Base-by-base conservation (phyloP, 2,329 filamentous ascomycete species). In the Fusarium lateritium region DNA sequence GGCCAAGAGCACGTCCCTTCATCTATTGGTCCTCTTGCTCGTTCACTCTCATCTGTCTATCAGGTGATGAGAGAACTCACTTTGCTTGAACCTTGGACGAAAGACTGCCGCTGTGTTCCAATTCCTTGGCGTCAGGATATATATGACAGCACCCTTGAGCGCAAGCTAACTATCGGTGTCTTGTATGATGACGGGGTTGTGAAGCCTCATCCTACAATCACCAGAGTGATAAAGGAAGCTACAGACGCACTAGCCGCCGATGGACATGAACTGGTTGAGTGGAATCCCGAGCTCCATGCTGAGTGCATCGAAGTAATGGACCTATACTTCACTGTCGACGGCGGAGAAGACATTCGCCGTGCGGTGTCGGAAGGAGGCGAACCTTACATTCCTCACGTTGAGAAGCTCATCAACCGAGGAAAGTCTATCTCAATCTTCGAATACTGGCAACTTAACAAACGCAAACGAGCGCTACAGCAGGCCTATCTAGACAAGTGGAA, bases 381-480 rank as follows among this genome's bases (percentile, higher is more conserved):
- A 56, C 88, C 89, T 0, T 84, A 83, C 40, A 83, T 90, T 5
- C 84, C 86, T 0, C 86, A 89, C 56, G 88, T 91, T 0, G 81
- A 89, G 70, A 81, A 79, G 0, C 80, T 91, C 7, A 76, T 91
- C 15, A 85, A 86, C 52, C 80, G 82, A 0, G 85, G 82, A 3
- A 68, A 81, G 13, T 74, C 87, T 1, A 86, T 91, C 15, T 89
- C 86, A 0, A 87, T 91, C 0, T 90, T 87, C 59, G 81, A 89
- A 6, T 92, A 91, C 76, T 92, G 89, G 89, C 88, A 91, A 69
- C 80, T 92, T 8, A 91, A 91, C 76, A 86, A 81, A 62, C 81
- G 82, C 26, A 91, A 91, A 71, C 58, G 81, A 26, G 79, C 78
- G 1, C 47, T 76, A 0, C 75, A 76, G 26, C 73, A 77, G 22